Percentiles rank a stretch among this genome's conserved stretches.
phyloP scores from a whole-genome alignment of 75 land plant genomes.

The Adiantum capillusveneris region DNA sequence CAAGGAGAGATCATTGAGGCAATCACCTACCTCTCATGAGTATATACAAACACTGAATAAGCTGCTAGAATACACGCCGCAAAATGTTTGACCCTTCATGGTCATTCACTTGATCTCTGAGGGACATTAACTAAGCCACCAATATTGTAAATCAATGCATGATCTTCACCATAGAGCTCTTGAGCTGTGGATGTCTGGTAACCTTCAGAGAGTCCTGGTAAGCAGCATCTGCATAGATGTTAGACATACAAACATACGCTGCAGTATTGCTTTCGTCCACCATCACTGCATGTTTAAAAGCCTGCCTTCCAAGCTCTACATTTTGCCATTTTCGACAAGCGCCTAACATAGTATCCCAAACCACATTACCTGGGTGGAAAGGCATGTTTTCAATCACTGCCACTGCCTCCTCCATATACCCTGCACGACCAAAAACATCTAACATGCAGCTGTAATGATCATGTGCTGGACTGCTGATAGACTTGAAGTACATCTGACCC shows the following conservation, averaged over 20 bases:
- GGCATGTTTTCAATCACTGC: conserved; percentile 9
- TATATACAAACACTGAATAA: too few species aligned
- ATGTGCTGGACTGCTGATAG: not conserved
- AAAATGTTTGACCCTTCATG: too few species aligned
- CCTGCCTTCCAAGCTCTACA: not conserved
- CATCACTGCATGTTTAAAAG: conserved; percentile 6
- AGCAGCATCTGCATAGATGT: conserved; percentile 4
- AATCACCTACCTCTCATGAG: too few species aligned
- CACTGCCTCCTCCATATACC: not conserved
- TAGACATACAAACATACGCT: not conserved
- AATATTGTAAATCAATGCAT: too few species aligned
- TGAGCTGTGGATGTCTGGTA: too few species aligned
- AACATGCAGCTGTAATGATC: conserved; percentile 1
- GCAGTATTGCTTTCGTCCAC: not conserved
- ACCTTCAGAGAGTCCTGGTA: too few species aligned
- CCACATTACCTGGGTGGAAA: not conserved
- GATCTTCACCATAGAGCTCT: too few species aligned
- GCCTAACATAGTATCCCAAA: not conserved
- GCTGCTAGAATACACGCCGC: too few species aligned
- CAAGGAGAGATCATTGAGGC: too few species aligned
- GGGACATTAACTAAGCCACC: too few species aligned
- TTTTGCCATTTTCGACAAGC: conserved; percentile 3
- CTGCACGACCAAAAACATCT: not conserved
- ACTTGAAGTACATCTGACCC: not conserved
- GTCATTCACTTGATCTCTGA: too few species aligned